These are phyloP conservation scores for Flaveria brownii DNA, from an alignment of 129 eudicot genomes.

Conservation along the genomic window DNA sequence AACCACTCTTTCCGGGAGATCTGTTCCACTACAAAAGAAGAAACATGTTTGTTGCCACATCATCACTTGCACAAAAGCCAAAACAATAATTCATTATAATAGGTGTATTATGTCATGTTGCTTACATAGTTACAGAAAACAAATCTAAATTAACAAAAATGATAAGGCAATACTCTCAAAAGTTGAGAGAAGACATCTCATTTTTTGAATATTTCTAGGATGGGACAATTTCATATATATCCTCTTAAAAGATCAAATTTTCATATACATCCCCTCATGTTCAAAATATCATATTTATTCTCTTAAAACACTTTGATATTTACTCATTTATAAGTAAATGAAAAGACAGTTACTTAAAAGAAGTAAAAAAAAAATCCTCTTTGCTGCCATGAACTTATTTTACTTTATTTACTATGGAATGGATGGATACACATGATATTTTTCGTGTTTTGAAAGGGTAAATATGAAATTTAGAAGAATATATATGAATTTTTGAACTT, in stretches of 20 bases:
- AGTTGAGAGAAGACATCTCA: neutral
- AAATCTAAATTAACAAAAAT: slow-evolving; percentile 14
- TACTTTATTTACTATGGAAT: neutral
- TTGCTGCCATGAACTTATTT: neutral
- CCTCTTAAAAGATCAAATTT: neutral
- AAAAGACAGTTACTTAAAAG: neutral
- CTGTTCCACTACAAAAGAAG: slow-evolving; percentile 47
- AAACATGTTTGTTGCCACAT: neutral
- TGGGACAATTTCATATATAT: neutral
- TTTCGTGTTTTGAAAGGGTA: neutral
- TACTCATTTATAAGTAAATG: neutral
- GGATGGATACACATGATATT: neutral
- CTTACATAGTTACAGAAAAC: neutral
- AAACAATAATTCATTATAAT: neutral
- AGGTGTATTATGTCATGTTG: neutral
- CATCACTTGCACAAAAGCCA: slow-evolving; percentile 10
- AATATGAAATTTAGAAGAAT: neutral
- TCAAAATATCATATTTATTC: neutral
- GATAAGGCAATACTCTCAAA: neutral
- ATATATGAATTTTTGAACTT: neutral
- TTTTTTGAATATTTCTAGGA: neutral
- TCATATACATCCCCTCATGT: neutral
- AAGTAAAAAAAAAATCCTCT: neutral
- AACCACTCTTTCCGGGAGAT: slow-evolving; percentile 62
- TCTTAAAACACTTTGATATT: neutral